Base-by-base conservation (phyloP, 306 rosid genomes). In the Canavalia gladiata region DNA sequence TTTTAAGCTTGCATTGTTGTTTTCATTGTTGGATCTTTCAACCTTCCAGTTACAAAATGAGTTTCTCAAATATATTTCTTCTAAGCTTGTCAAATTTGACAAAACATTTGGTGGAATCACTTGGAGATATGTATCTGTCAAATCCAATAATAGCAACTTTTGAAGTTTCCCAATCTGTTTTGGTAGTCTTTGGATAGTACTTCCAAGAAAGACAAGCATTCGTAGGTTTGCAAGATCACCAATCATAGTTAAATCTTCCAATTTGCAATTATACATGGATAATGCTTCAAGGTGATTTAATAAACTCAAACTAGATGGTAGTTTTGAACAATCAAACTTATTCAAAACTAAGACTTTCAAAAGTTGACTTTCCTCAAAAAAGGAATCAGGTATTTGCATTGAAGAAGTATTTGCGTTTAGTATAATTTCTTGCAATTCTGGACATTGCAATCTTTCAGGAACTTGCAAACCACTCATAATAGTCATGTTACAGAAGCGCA, bases 1-100 rank as follows among this genome's bases (percentile, higher is more conserved):
- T 64, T 64, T 37, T 31, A 64, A n/a, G 70, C 70, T 64, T 35
- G 70, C 70, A 13, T 63, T 63, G 3, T 12, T 63, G 10, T 13
- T 63, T 37, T 13, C 69, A 34, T n/a, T 64, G 31, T 4, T 37
- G 41, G 31, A 39, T 41, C 7, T 13, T 37, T 39, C 70, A 13
- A n/a, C 41, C 31, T 64, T 12, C 70, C 70, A 64, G n/a, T 64
- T 64, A 37, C 5, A 5, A 7, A 64, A 64, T 5, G 70, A 64
- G 6, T 64, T 64, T 64, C 49, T 64, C 70, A 64, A 64, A 64
- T 64, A 64, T 64, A 64, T 13, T 39, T 64, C 70, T 64, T 64
- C 70, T 41, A 64, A 39, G 11, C 70, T 64, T 12, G 49, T 6
- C 49, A 64, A 39, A 1, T 64, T 64, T 28, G 70, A 64, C 12